phyloP scores from a whole-genome alignment of 2,329 filamentous ascomycete genomes.

The Claviceps capensis region DNA sequence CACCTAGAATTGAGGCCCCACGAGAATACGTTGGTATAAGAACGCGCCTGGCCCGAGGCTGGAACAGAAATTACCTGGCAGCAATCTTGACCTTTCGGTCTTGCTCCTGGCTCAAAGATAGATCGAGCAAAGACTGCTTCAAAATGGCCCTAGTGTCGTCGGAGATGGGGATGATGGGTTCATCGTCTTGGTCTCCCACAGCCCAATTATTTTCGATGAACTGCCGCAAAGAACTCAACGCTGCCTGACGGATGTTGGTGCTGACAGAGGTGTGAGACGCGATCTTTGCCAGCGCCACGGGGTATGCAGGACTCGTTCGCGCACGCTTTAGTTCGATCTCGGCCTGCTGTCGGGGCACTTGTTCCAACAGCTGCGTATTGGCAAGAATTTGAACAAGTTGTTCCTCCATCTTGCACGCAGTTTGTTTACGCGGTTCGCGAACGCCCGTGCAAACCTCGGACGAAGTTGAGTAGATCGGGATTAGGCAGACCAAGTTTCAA shows the following conservation, averaged over 20 bases:
- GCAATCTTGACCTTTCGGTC: slow-evolving; percentile 79
- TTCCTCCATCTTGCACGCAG: slow-evolving; percentile 58
- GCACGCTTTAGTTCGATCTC: slow-evolving; percentile 69
- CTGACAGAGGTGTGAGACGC: slow-evolving; percentile 63
- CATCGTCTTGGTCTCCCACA: slow-evolving; percentile 54
- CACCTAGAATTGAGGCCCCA: neutral
- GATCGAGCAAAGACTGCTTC: slow-evolving; percentile 58
- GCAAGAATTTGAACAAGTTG: slow-evolving; percentile 79
- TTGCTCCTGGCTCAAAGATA: slow-evolving; percentile 58
- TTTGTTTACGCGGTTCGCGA: slow-evolving; percentile 1
- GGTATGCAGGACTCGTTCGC: slow-evolving; percentile 57
- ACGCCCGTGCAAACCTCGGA: neutral
- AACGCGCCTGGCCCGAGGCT: neutral
- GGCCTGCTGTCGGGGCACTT: slow-evolving; percentile 69
- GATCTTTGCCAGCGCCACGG: slow-evolving; percentile 66
- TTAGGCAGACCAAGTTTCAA: neutral
- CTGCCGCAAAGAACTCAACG: slow-evolving; percentile 64
- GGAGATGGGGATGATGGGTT: slow-evolving; percentile 48
- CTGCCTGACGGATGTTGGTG: slow-evolving; percentile 66
- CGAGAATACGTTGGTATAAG: neutral
- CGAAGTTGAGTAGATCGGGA: neutral
- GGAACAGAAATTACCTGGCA: slow-evolving; percentile 49
- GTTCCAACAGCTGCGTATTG: slow-evolving; percentile 67
- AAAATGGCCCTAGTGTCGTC: slow-evolving; percentile 63
- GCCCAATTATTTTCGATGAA: slow-evolving; percentile 83